These are phyloP conservation scores for Salicornia ramosissima DNA, from an alignment of 148 eudicot species.

Conservation along the genomic window DNA sequence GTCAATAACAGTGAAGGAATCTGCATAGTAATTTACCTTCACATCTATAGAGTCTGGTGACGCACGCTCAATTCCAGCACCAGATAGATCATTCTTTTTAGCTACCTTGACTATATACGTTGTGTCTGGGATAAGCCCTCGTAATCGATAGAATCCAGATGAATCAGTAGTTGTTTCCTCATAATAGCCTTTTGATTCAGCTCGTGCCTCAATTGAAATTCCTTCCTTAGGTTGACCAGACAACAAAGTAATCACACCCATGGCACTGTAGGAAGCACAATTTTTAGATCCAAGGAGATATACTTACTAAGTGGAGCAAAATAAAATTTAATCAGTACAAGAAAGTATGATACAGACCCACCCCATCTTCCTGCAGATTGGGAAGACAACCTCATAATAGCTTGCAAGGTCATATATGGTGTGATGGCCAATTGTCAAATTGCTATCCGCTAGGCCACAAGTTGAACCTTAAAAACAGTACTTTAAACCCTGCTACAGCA, in stretches of 20 bases:
- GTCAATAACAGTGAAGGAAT: background rate
- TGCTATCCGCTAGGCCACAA: too few relatives aligned
- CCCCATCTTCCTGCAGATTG: background rate
- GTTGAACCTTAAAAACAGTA: too few relatives aligned
- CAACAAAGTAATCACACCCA: conserved; percentile 75
- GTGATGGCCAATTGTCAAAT: too few relatives aligned
- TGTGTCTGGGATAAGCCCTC: conserved; percentile 89
- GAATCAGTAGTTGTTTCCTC: conserved; percentile 91
- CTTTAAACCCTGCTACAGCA: too few relatives aligned
- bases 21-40: conserved; percentile 42
- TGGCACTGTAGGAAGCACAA: conserved; percentile 51
- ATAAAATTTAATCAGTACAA: background rate
- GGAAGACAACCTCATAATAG: background rate
- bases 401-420: background rate
- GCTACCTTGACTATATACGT: conserved; percentile 65
- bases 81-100: conserved; percentile 45
- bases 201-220: conserved; percentile 79
- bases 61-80: conserved; percentile 71
- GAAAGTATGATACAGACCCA: background rate
- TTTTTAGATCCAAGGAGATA: conserved; percentile 7
- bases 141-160: conserved; percentile 77
- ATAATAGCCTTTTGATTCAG: conserved; percentile 79
- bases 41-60: conserved; percentile 68
- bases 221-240: conserved; percentile 92
- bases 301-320: background rate